Evolutionary conservation across 2,329 filamentous ascomycete species (phyloP).

Genomic region (Gaeumannomyces sp.): DNA sequence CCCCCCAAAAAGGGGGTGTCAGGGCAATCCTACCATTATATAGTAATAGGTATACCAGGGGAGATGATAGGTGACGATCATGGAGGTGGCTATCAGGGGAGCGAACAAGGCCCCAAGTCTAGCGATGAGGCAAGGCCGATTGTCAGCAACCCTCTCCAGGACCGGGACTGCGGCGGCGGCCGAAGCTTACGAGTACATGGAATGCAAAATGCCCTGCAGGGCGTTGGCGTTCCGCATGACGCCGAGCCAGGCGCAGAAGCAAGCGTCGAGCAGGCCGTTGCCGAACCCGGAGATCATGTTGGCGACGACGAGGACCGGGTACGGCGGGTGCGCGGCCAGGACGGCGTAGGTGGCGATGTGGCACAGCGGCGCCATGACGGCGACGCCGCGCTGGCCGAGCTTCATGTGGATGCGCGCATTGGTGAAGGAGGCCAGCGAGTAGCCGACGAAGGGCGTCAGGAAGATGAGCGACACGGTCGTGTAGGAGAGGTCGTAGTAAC

Average conservation of each 20-base stretch:
- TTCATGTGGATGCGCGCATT: slow-evolving; percentile 35
- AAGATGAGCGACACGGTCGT: slow-evolving; percentile 43
- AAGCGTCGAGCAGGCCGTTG: slow-evolving; percentile 57
- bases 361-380: slow-evolving; percentile 50
- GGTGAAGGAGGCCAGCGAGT: slow-evolving; percentile 37
- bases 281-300: slow-evolving; percentile 65
- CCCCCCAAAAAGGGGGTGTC: neutral
- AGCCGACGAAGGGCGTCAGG: slow-evolving; percentile 39
- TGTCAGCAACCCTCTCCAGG: neutral
- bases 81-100: slow-evolving; percentile 63
- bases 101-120: slow-evolving; percentile 56
- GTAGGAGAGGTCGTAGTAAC: slow-evolving; percentile 39
- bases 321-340: slow-evolving; percentile 60
- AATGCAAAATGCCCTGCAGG: neutral
- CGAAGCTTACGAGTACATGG: slow-evolving; percentile 18
- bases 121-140: slow-evolving; percentile 59
- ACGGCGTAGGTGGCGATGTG: slow-evolving; percentile 61
- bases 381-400: slow-evolving; percentile 61
- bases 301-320: slow-evolving; percentile 57
- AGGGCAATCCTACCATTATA: slow-evolving; percentile 49
- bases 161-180: neutral
- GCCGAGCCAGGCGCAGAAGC: slow-evolving; percentile 52
- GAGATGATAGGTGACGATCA: slow-evolving; percentile 56
- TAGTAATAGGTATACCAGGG: slow-evolving; percentile 72
- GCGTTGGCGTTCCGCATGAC: slow-evolving; percentile 61